A percentile compares a stretch with the other conserved stretches of the same genome.
Conservation (phyloP, 1,284 basidiomycete species). For the Bondarzewia mesenterica region DNA sequence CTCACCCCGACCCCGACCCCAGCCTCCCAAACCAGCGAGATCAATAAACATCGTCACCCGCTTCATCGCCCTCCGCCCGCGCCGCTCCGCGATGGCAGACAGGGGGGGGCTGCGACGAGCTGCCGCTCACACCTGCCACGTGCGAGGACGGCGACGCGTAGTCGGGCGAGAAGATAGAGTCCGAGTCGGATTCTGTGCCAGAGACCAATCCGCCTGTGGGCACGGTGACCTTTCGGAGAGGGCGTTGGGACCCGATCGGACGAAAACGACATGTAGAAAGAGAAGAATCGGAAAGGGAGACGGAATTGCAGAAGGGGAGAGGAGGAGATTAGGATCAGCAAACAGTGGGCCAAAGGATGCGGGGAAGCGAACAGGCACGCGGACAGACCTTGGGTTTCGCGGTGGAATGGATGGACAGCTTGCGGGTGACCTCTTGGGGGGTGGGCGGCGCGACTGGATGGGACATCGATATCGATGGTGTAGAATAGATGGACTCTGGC, state of each 20-base stretch:
- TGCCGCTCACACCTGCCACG: conserved; percentile 12
- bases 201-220: conserved; percentile 38
- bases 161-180: conserved; percentile 59
- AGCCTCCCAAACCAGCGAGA: conserved; percentile 6
- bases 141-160: conserved; percentile 28
- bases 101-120: conserved; percentile 29
- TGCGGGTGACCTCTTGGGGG: conserved; percentile 79
- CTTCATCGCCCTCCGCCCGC: conserved; percentile 40
- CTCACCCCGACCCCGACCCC: background rate
- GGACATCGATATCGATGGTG: conserved; percentile 25
- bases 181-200: conserved; percentile 83
- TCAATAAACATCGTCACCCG: conserved; percentile 51
- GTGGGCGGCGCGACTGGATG: conserved; percentile 68
- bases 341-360: conserved; percentile 1
- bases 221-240: background rate
- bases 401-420: conserved; percentile 72
- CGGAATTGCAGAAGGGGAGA: background rate
- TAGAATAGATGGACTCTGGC: background rate
- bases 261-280: background rate
- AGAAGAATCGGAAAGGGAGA: background rate
- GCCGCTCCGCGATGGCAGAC: conserved; percentile 67
- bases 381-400: conserved; percentile 31
- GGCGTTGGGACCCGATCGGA: no score
- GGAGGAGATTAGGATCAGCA: background rate
- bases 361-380: conserved; percentile 12